Evolutionary conservation across 257 asterid genomes (phyloP).

Genomic region (Perilla frutescens): DNA sequence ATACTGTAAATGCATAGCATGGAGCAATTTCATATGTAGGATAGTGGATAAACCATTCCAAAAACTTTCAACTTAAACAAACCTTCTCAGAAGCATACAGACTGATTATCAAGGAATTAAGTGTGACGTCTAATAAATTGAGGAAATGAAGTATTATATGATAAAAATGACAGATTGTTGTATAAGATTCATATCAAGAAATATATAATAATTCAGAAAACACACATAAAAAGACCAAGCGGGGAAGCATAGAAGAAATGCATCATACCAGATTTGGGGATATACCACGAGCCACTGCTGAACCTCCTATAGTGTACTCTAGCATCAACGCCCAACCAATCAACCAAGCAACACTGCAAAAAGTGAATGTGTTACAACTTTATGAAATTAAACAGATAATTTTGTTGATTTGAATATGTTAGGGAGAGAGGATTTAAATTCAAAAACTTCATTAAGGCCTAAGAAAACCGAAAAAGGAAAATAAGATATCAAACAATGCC

Average conservation of each 20-base stretch:
- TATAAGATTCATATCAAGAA: not conserved
- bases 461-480: no score
- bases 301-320: conserved; percentile 92
- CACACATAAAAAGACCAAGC: not conserved
- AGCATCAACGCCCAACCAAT: conserved; percentile 89
- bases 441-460: not conserved
- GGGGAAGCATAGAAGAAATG: conserved; percentile 17
- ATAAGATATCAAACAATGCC: not conserved
- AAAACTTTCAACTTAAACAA: not conserved
- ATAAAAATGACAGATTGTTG: not conserved
- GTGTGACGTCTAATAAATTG: not conserved
- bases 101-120: conserved; percentile 5
- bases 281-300: conserved; percentile 96
- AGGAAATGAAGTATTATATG: not conserved
- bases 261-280: conserved; percentile 84
- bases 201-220: not conserved
- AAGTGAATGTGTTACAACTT: conserved; percentile 24
- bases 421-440: no score
- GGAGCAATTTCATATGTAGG: not conserved
- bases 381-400: no score
- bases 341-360: conserved; percentile 86
- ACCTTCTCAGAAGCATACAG: not conserved
- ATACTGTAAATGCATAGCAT: not conserved
- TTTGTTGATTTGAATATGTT: no score
- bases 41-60: not conserved